Evolutionary conservation across 495 filamentous ascomycete genomes (phyloP).

Genomic region (Hypoxylon trugodes): DNA sequence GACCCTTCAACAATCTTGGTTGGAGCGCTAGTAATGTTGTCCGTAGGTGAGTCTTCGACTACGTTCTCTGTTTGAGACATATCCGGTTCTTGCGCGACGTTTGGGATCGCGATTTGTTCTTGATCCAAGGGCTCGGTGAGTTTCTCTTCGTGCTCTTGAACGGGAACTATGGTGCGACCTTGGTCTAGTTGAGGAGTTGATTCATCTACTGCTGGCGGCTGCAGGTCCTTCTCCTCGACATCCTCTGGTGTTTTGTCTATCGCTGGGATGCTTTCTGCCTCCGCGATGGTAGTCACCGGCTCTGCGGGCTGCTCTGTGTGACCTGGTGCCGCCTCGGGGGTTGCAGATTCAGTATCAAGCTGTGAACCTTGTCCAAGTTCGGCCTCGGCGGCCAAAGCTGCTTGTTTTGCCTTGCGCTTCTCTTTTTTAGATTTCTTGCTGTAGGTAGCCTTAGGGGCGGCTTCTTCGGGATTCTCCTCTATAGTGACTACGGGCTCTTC

Average conservation of each 20-base stretch:
- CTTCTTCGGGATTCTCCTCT: constrained; percentile 28
- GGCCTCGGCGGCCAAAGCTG: constrained; percentile 22
- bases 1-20: neutral
- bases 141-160: neutral
- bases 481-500: constrained; percentile 25
- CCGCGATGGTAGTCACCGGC: neutral
- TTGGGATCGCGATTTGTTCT: neutral
- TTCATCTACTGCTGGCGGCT: constrained; percentile 9
- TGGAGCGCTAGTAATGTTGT: neutral
- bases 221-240: constrained; percentile 1
- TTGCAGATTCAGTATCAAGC: neutral
- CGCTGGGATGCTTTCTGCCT: constrained; percentile 5
- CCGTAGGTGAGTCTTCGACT: constrained; percentile 6
- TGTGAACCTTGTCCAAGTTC: constrained; percentile 29
- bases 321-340: constrained; percentile 9
- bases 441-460: constrained; percentile 17
- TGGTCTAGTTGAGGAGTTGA: neutral
- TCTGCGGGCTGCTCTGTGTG: constrained; percentile 3
- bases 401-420: constrained; percentile 42
- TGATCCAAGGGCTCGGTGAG: neutral
- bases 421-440: constrained; percentile 38
- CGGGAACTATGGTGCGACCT: neutral
- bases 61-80: constrained; percentile 5
- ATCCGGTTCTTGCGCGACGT: neutral
- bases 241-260: neutral